Percentiles rank a stretch among this genome's conserved stretches.
These are phyloP conservation scores for Hippophae gyantsensis DNA, from an alignment of 306 rosid genomes.

Conservation along the genomic window DNA sequence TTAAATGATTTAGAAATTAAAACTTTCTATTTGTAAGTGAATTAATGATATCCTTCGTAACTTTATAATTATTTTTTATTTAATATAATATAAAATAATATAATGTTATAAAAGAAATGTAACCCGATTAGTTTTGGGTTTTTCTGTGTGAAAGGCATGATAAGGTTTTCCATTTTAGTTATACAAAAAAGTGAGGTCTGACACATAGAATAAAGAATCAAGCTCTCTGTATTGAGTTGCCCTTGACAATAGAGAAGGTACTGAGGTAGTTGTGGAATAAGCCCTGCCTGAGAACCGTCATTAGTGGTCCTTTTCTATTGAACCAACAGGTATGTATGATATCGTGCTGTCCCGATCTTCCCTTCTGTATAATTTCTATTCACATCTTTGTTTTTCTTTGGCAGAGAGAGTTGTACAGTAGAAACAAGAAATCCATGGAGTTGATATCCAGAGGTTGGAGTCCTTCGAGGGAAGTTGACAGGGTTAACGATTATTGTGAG, in stretches of 20 bases:
- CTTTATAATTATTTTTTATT: too few relatives aligned
- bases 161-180: too few relatives aligned
- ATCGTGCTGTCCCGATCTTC: background rate
- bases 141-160: too few relatives aligned
- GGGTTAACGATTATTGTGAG: slow-evolving; percentile 76
- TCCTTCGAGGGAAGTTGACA: slow-evolving; percentile 79
- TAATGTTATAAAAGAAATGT: too few relatives aligned
- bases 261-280: slow-evolving; percentile 26
- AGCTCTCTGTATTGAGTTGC: too few relatives aligned
- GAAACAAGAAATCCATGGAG: slow-evolving; percentile 83
- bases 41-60: too few relatives aligned
- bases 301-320: slow-evolving; percentile 30
- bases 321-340: slow-evolving; percentile 35
- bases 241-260: background rate
- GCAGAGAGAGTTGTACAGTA: slow-evolving; percentile 63
- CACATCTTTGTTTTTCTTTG: background rate
- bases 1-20: too few relatives aligned
- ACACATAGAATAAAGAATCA: too few relatives aligned
- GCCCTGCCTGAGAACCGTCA: slow-evolving; percentile 18
- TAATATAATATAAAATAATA: too few relatives aligned
- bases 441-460: slow-evolving; percentile 76
- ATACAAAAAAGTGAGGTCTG: too few relatives aligned
- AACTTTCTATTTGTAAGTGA: too few relatives aligned
- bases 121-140: too few relatives aligned
- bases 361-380: background rate